phyloP scores from a whole-genome alignment of 768 basidiomycete species.

The Rickenella mellea region DNA sequence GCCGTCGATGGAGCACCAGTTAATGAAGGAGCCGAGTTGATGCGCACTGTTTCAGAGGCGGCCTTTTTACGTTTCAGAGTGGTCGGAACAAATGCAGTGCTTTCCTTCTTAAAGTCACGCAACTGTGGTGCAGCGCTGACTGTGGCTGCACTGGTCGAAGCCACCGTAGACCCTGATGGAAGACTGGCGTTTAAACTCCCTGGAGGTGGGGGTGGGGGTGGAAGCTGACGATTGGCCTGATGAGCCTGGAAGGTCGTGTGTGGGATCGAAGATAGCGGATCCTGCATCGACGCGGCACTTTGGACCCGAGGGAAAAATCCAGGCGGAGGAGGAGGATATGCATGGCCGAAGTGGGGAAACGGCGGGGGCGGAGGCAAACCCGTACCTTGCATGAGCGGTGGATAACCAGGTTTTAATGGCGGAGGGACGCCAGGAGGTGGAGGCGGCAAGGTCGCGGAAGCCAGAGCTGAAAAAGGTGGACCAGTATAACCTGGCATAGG shows the following conservation, averaged over 20 bases:
- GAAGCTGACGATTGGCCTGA: conserved; percentile 30
- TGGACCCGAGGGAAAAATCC: conserved; percentile 53
- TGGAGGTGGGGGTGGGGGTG: conserved; percentile 23
- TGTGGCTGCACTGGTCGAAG: conserved; percentile 45
- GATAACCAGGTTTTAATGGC: conserved; percentile 16
- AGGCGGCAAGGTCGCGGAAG: conserved; percentile 15
- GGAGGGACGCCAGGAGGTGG: conserved; percentile 12
- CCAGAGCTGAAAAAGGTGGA: conserved; percentile 18
- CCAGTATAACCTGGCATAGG: conserved; percentile 13
- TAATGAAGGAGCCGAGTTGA: conserved; percentile 60
- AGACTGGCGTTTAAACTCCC: conserved; percentile 30
- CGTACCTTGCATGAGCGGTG: conserved; percentile 17
- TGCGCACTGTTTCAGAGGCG: conserved; percentile 24
- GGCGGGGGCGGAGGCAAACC: conserved; percentile 16
- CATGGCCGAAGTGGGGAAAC: conserved; percentile 17
- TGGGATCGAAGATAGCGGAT: conserved; percentile 66
- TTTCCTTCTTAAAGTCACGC: conserved; percentile 91
- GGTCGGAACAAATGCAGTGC: conserved; percentile 83
- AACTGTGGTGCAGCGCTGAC: conserved; percentile 81
- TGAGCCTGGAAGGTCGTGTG: conserved; percentile 75
- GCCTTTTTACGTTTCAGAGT: conserved; percentile 67
- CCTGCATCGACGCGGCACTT: conserved; percentile 50
- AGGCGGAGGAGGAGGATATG: conserved; percentile 46
- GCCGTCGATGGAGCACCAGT: conserved; percentile 19
- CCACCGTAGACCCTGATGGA: conserved; percentile 25